Percentiles rank a stretch among this genome's conserved stretches.
These are phyloP conservation scores for Chytriomyces sp. DNA, from an alignment of 192 early-diverging fungal species.

Conservation along the genomic window DNA sequence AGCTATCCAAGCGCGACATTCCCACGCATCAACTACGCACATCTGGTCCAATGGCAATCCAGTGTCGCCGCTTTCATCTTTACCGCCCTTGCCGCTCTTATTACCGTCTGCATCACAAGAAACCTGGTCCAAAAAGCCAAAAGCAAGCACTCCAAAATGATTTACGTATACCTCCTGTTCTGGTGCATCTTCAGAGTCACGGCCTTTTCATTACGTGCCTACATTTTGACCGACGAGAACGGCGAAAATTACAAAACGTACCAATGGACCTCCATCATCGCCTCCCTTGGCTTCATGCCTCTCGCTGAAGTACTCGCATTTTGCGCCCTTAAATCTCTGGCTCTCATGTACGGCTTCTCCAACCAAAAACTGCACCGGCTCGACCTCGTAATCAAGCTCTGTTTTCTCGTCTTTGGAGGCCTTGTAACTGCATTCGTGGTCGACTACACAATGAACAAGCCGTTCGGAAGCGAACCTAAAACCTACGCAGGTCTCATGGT, in stretches of 20 bases:
- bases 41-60: background rate
- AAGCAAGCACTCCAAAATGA: background rate
- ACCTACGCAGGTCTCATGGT: background rate
- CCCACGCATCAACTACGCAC: background rate
- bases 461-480: background rate
- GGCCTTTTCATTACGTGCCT: conserved; percentile 3
- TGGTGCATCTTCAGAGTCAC: background rate
- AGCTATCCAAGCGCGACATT: too few species aligned
- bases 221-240: background rate
- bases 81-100: background rate
- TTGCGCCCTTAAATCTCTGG: background rate
- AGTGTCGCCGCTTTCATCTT: background rate
- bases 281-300: conserved; percentile 20
- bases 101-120: background rate
- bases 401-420: background rate
- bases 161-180: conserved; percentile 8
- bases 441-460: background rate
- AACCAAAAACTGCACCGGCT: background rate
- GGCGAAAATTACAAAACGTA: conserved; percentile 1
- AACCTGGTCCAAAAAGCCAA: conserved; percentile 8
- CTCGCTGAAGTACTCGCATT: conserved; percentile 10
- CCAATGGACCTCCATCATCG: conserved; percentile 8
- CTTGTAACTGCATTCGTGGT: background rate
- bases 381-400: background rate
- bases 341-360: background rate